Percentiles rank a stretch among this genome's conserved stretches.
Conservation (phyloP, 495 filamentous ascomycete genomes). For the Penicillium diatomitis region DNA sequence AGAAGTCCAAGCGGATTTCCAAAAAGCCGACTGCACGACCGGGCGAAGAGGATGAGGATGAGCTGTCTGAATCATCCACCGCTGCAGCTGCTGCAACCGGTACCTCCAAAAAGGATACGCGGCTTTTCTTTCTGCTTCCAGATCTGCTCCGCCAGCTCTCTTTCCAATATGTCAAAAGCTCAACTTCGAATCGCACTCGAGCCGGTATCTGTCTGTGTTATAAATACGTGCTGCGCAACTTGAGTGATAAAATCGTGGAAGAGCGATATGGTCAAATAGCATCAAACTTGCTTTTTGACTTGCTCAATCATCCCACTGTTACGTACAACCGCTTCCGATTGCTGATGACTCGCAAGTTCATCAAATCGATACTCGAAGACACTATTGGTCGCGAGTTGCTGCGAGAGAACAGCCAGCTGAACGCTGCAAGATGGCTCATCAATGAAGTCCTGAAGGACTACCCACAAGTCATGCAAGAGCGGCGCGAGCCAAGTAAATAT, state of each 20-base stretch:
- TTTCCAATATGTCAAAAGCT: conserved; percentile 66
- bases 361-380: conserved; percentile 75
- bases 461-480: conserved; percentile 85
- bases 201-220: conserved; percentile 85
- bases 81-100: background rate
- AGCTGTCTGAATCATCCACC: conserved; percentile 61
- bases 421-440: conserved; percentile 70
- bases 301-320: conserved; percentile 68
- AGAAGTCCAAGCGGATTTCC: conserved; percentile 62
- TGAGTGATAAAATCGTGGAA: conserved; percentile 72
- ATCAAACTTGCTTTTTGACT: conserved; percentile 68
- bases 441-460: conserved; percentile 92
- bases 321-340: conserved; percentile 81
- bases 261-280: conserved; percentile 70
- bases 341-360: conserved; percentile 74
- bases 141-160: conserved; percentile 80
- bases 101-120: conserved; percentile 59
- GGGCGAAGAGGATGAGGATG: conserved; percentile 65
- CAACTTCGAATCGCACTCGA: conserved; percentile 70
- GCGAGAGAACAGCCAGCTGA: conserved; percentile 77
- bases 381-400: conserved; percentile 75
- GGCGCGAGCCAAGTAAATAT: conserved; percentile 83
- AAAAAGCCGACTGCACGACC: conserved; percentile 59
- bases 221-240: conserved; percentile 60
- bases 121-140: conserved; percentile 60